Evolutionary conservation across 108 stramenopile species (phyloP).

Genomic region (Aurantiochytrium sp.): DNA sequence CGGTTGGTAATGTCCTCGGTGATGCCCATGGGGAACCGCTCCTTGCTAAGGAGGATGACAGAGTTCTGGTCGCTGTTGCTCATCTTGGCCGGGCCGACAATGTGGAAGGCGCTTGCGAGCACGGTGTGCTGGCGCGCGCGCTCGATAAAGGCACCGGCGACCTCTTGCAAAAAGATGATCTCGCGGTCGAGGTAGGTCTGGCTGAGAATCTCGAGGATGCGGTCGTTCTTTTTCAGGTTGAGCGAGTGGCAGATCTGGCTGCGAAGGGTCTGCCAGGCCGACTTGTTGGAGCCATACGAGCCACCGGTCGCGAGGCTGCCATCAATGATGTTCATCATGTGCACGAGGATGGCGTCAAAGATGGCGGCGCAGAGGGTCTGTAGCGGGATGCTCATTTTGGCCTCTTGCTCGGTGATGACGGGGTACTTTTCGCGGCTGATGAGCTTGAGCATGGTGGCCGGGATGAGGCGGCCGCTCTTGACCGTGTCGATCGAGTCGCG

Average conservation of each 20-base stretch:
- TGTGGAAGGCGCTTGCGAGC: conserved; percentile 60
- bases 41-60: conserved; percentile 68
- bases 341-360: conserved; percentile 44
- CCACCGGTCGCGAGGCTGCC: not conserved
- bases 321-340: conserved; percentile 19
- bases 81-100: conserved; percentile 56
- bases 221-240: conserved; percentile 35
- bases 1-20: conserved; percentile 61
- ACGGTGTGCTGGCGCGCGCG: conserved; percentile 52
- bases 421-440: conserved; percentile 44
- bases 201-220: conserved; percentile 61
- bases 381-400: conserved; percentile 35
- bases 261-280: conserved; percentile 32
- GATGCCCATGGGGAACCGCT: conserved; percentile 52
- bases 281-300: not conserved
- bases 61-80: conserved; percentile 70
- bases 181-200: conserved; percentile 74
- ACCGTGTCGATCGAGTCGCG: not conserved
- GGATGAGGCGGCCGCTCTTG: not conserved
- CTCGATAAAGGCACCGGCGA: conserved; percentile 73
- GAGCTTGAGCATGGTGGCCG: not conserved
- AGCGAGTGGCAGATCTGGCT: conserved; percentile 30
- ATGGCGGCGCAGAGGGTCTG: conserved; percentile 37
- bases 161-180: conserved; percentile 85
- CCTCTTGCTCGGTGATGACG: conserved; percentile 35